Base-by-base conservation (phyloP, 108 stramenopile genomes). In the Cyclostephanos invisitatus region DNA sequence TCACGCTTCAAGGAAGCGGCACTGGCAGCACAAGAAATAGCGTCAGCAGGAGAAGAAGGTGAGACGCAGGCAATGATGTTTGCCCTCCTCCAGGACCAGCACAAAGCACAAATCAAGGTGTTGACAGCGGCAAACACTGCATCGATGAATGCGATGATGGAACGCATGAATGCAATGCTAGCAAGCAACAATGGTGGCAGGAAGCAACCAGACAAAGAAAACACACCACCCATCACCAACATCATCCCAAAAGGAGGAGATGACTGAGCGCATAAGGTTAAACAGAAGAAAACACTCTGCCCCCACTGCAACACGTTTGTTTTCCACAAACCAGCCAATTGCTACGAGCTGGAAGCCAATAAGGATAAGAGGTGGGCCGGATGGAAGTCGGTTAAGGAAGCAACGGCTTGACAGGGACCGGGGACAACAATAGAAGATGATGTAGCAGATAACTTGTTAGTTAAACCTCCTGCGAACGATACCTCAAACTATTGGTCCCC, bases 331-430 rank as follows among this genome's bases (percentile, higher is more conserved):
- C 51, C 51, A 1, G 18, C 5, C 20, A 53, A 20, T 1, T 53
- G 51, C 51, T 53, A 24, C 6, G 51, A 53, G 51, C 5, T 53
- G 10, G 18, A 53, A 25, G 18, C 51, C 20, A 53, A 53, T 8
- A 53, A 53, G 21, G 51, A 53, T 53, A 20, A 7, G 18, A 2
- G 51, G 3, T 53, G 18, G 5, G 5, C 20, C 10, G 24, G 51
- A 2, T 53, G 51, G 51, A 53, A 53, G 10, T 53, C 51, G 40
- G 40, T 42, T 42, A 8, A 8, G 36, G 36, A 37, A 4, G 40
- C 40, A 9, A 15, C 44, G 44, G 44, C 18, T 22, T 57, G 56
- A 57, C 56, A 57, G 18, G 20, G 20, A 57, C 56, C 56, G 56
- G 56, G 56, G 56, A 57, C 56, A 21, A 57, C 18, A 57, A 22